Conservation (phyloP, 2,329 filamentous ascomycete species). For the Lachnellula arida region DNA sequence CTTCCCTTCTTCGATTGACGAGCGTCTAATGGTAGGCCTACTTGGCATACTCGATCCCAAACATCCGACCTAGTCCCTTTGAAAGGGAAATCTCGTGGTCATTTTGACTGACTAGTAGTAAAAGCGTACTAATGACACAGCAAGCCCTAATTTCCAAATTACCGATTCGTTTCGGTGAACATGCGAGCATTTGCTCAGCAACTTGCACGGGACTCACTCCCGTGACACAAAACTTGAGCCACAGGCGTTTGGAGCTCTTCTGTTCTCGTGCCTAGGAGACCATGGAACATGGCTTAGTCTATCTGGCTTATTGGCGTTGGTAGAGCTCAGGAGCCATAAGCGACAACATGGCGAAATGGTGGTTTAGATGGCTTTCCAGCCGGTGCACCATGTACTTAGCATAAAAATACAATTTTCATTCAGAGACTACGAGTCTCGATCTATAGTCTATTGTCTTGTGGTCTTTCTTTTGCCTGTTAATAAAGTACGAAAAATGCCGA, state of each 20-base stretch:
- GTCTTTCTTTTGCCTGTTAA: background rate
- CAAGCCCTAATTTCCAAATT: background rate
- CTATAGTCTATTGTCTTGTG: background rate
- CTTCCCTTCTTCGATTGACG: constrained; percentile 23
- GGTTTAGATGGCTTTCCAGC: constrained; percentile 18
- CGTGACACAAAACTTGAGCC: constrained; percentile 9
- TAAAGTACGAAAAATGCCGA: too few relatives aligned
- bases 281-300: background rate
- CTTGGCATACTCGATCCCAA: background rate
- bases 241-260: constrained; percentile 5
- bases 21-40: constrained; percentile 29
- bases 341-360: constrained; percentile 12
- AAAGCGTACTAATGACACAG: constrained; percentile 5
- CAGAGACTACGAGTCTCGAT: constrained; percentile 26
- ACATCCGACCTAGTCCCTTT: too few relatives aligned
- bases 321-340: constrained; percentile 5
- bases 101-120: background rate
- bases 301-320: constrained; percentile 15
- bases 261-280: background rate
- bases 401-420: constrained; percentile 22
- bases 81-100: background rate
- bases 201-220: constrained; percentile 11
- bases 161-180: constrained; percentile 13
- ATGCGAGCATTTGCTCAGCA: constrained; percentile 14
- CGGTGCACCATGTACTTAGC: constrained; percentile 23